phyloP scores from a whole-genome alignment of 192 early-diverging fungal species.

The Coemansia sp. region DNA sequence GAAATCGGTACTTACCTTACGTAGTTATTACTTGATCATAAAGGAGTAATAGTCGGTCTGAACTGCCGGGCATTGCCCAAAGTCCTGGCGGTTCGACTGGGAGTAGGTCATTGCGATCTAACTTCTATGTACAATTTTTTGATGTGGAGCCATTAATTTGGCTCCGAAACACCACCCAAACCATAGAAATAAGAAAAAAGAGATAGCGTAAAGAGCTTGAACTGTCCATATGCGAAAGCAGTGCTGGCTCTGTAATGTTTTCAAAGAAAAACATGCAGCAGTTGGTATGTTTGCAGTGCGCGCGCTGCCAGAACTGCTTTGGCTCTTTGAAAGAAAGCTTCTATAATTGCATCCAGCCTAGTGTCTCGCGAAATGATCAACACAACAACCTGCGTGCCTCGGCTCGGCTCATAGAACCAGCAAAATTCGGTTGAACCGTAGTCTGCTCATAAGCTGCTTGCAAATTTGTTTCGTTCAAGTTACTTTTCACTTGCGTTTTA shows the following conservation, averaged over 20 bases:
- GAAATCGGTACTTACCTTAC: slow-evolving; percentile 38
- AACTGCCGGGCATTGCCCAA: slow-evolving; percentile 45
- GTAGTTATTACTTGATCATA: slow-evolving; percentile 28
- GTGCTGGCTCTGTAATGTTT: background rate
- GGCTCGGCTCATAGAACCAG: too few species aligned
- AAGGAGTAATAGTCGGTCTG: slow-evolving; percentile 23
- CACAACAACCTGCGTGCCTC: too few species aligned
- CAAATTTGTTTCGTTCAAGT: too few species aligned
- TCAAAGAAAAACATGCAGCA: background rate
- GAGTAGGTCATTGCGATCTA: slow-evolving; percentile 37
- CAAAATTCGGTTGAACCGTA: too few species aligned
- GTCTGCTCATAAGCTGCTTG: too few species aligned
- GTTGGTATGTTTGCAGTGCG: too few species aligned
- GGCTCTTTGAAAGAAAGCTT: too few species aligned
- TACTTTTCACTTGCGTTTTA: background rate
- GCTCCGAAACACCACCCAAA: slow-evolving; percentile 22
- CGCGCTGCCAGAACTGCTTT: too few species aligned
- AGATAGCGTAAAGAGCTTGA: background rate
- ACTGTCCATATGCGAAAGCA: too few species aligned
- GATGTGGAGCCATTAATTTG: slow-evolving; percentile 40
- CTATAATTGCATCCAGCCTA: too few species aligned
- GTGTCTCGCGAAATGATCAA: too few species aligned
- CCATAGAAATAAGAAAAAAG: background rate
- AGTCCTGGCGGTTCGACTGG: slow-evolving; percentile 36
- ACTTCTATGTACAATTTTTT: slow-evolving; percentile 44